These are phyloP conservation scores for Eucalyptus polyanthemos DNA, from an alignment of 345 rosid species.

Conservation along the genomic window DNA sequence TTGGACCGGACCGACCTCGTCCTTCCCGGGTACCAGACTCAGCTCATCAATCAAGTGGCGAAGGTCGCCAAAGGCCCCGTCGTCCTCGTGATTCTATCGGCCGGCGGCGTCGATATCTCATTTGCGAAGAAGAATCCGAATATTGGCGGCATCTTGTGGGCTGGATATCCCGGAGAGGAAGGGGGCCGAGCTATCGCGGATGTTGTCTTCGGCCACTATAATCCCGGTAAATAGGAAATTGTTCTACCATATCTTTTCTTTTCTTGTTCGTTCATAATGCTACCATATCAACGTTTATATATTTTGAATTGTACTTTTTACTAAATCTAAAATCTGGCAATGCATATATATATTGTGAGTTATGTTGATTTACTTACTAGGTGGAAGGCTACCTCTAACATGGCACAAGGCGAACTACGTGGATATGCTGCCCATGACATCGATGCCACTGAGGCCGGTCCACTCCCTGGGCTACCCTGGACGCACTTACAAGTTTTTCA, in stretches of 20 bases:
- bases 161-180: conserved; percentile 61
- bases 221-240: conserved; percentile 36
- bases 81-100: conserved; percentile 52
- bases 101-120: conserved; percentile 38
- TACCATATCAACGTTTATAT: not conserved
- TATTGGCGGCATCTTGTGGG: conserved; percentile 42
- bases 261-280: no score
- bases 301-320: not conserved
- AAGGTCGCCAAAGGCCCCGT: conserved; percentile 34
- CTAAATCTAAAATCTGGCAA: not conserved
- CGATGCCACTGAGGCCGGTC: conserved; percentile 37
- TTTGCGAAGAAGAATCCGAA: conserved; percentile 22
- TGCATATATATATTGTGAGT: not conserved
- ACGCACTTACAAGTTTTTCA: conserved; percentile 44
- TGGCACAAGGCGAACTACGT: conserved; percentile 29
- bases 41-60: conserved; percentile 32
- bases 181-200: conserved; percentile 69
- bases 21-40: conserved; percentile 44
- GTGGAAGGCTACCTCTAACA: conserved; percentile 49
- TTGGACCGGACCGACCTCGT: conserved; percentile 33
- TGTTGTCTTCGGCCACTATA: conserved; percentile 44
- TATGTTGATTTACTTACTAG: not conserved
- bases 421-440: conserved; percentile 35
- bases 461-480: conserved; percentile 31
- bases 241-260: not conserved